Percentiles rank a stretch among this genome's conserved stretches.
These are phyloP conservation scores for Talaromyces adpressus DNA, from an alignment of 495 filamentous ascomycete genomes.

Conservation along the genomic window DNA sequence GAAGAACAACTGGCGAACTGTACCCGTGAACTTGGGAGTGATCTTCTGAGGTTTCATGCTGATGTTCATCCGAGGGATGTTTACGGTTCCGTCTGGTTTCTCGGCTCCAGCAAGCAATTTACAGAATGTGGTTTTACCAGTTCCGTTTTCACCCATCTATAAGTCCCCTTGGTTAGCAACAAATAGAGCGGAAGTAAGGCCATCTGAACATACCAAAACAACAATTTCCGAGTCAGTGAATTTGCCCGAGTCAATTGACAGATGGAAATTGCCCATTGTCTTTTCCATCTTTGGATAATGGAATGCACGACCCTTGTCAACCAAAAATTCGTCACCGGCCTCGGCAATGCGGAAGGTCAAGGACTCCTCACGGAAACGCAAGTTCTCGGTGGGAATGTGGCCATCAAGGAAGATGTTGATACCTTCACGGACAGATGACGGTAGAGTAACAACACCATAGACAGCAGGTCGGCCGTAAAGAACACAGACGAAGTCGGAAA, in stretches of 20 bases:
- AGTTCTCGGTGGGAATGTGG: slow-evolving; percentile 94
- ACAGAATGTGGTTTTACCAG: slow-evolving; percentile 97
- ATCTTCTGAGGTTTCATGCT: slow-evolving; percentile 99
- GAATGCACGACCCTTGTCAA: slow-evolving; percentile 80
- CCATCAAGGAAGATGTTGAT: slow-evolving; percentile 99
- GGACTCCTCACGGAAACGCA: slow-evolving; percentile 96
- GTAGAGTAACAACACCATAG: slow-evolving; percentile 97
- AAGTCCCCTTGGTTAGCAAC: neutral
- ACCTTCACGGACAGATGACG: slow-evolving; percentile 92
- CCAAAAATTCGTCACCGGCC: slow-evolving; percentile 81
- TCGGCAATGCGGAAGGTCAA: slow-evolving; percentile 95
- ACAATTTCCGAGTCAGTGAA: slow-evolving; percentile 98
- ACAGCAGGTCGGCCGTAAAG: slow-evolving; percentile 92
- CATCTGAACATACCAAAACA: slow-evolving; percentile 56
- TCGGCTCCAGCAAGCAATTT: slow-evolving; percentile 86
- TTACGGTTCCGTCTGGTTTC: slow-evolving; percentile 71
- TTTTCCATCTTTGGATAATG: slow-evolving; percentile 87
- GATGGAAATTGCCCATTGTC: slow-evolving; percentile 83
- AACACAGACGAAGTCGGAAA: slow-evolving; percentile 96
- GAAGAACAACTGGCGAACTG: slow-evolving; percentile 90
- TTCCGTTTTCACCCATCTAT: slow-evolving; percentile 91
- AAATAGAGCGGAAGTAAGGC: neutral
- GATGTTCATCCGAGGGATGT: slow-evolving; percentile 89
- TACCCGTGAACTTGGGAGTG: slow-evolving; percentile 93
- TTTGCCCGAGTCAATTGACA: slow-evolving; percentile 69